phyloP scores from a whole-genome alignment of 345 rosid genomes.

The Eucalyptus cloeziana region DNA sequence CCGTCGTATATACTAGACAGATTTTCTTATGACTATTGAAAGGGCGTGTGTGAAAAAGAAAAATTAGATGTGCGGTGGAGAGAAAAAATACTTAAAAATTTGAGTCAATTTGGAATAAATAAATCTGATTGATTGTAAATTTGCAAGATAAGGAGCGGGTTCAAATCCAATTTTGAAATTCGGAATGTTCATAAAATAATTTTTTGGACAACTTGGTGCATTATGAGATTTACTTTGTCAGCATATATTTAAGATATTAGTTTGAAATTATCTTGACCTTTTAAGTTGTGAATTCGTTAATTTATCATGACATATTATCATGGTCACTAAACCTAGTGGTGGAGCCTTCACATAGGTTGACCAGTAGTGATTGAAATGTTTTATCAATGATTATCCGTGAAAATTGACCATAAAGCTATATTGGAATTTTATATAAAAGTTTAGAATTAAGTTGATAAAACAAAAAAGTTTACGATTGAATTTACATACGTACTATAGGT shows the following conservation, averaged over 20 bases:
- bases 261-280: no score
- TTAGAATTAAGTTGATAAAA: no score
- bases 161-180: neutral
- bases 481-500: neutral
- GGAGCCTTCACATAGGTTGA: neutral
- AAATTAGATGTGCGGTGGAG: neutral
- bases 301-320: neutral
- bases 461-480: fast-evolving
- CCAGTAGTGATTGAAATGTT: neutral
- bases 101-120: neutral
- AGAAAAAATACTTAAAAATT: neutral
- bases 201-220: neutral
- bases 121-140: neutral
- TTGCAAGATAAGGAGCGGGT: neutral
- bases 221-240: neutral
- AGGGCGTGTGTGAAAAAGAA: neutral
- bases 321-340: neutral
- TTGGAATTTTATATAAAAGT: no score
- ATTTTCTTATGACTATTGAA: neutral
- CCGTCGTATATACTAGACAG: neutral
- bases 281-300: neutral
- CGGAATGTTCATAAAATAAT: neutral
- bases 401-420: neutral
- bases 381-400: neutral
- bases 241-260: neutral